phyloP scores from a whole-genome alignment of 768 basidiomycete species.

The Tricholoma furcatifolium region DNA sequence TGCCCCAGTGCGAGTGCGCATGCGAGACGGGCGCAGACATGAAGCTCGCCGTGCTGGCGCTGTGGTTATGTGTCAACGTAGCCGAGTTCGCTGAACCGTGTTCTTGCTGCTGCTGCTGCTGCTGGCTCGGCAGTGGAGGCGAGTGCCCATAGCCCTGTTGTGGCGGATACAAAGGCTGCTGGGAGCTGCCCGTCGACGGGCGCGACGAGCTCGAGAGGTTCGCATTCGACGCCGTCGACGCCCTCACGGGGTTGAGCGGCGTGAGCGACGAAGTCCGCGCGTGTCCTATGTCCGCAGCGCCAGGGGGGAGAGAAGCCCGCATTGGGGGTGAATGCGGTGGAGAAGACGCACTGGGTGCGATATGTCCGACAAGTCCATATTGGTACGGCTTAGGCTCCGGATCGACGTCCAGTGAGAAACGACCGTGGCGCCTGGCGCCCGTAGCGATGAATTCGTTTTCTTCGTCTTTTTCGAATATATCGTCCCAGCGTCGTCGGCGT shows the following conservation, averaged over 20 bases:
- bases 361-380: slow-evolving; percentile 60
- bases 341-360: slow-evolving; percentile 27
- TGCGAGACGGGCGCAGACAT: slow-evolving; percentile 14
- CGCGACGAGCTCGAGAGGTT: slow-evolving; percentile 35
- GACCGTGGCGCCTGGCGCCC: slow-evolving; percentile 21
- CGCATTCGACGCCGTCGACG: slow-evolving; percentile 22
- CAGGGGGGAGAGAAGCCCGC: slow-evolving; percentile 14
- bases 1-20: slow-evolving; percentile 14
- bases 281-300: slow-evolving; percentile 12
- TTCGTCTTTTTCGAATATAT: slow-evolving; percentile 51
- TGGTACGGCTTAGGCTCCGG: slow-evolving; percentile 57
- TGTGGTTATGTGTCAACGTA: slow-evolving; percentile 17
- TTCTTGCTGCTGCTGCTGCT: neutral
- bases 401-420: slow-evolving; percentile 30
- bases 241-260: slow-evolving; percentile 25
- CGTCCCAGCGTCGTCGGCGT: slow-evolving; percentile 46
- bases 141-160: slow-evolving; percentile 13
- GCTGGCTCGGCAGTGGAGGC: slow-evolving; percentile 16
- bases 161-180: slow-evolving; percentile 29
- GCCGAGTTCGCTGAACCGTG: slow-evolving; percentile 3
- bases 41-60: slow-evolving; percentile 16
- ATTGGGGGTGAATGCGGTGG: slow-evolving; percentile 36
- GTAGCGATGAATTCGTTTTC: slow-evolving; percentile 26
- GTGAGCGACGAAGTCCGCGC: slow-evolving; percentile 24
- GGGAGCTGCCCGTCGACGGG: slow-evolving; percentile 45